Conservation (phyloP, 495 filamentous ascomycete genomes). For the Hypoxylon lenormandii region DNA sequence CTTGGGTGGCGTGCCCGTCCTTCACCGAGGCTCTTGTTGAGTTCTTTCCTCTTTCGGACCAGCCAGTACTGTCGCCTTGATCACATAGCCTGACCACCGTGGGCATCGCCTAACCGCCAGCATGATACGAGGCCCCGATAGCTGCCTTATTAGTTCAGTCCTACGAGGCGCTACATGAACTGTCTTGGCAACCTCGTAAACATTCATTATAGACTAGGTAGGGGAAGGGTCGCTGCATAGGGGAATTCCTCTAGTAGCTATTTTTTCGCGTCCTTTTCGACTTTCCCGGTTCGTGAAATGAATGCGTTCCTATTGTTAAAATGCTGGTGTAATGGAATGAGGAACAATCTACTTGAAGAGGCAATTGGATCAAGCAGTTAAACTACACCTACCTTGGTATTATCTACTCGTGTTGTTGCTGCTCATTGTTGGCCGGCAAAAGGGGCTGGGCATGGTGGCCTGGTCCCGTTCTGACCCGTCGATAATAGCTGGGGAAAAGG, state of each 20-base stretch:
- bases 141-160: conserved; percentile 31
- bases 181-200: conserved; percentile 30
- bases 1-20: background rate
- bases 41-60: conserved; percentile 14
- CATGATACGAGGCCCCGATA: background rate
- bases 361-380: background rate
- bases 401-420: background rate
- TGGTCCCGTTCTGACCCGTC: background rate
- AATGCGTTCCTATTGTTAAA: background rate
- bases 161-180: background rate
- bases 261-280: background rate
- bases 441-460: background rate
- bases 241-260: background rate
- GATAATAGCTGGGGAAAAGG: background rate
- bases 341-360: background rate
- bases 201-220: background rate
- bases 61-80: background rate
- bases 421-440: background rate
- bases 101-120: conserved; percentile 5
- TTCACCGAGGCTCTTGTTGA: conserved; percentile 15
- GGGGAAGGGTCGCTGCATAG: background rate
- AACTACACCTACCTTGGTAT: background rate
- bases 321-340: background rate
- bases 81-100: background rate
- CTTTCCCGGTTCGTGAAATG: conserved; percentile 1